Evolutionary conservation across 805 yeast genomes (phyloP), one percentile per base, ranked within the genome.

Genomic region (Wickerhamomyces pijperi): DNA sequence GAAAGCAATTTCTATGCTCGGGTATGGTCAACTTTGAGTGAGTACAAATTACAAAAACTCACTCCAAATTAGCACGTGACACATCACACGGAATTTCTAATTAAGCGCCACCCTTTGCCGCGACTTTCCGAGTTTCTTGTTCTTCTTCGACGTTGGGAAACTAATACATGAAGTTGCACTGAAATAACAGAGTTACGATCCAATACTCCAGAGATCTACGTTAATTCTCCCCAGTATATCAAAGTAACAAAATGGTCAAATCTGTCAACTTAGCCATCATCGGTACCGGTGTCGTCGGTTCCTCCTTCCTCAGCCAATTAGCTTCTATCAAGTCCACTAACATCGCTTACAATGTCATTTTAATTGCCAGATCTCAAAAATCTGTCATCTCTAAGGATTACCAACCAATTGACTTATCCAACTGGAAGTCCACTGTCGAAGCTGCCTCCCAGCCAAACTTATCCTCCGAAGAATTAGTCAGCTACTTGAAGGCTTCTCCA

Each of bases 211-310:
- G n/a, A n/a, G n/a, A n/a, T n/a, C n/a, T n/a, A n/a, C n/a, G n/a
- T n/a, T n/a, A n/a, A n/a, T n/a, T n/a, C n/a, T n/a, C n/a, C n/a
- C n/a, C n/a, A n/a, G n/a, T 21, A 21, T 21, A 28, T 28, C 6
- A 7, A 14, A 7, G 6, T 28, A 28, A 7, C 17, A 31, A 35
- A 39, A 74, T 73, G 78, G 52, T 65, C 39, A 71, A 67, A 49
- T 55, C 72, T 43, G 81, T 79, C 38, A 80, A 81, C 54, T 61
- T 82, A 48, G 88, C 87, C 28, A 69, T 82, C 50, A 74, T 82
- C 43, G 88, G 88, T 39, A 79, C 97, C 39, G 98, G 98, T 54
- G 92, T 90, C 38, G 97, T 92, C 45, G 98, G 98, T 43, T 72
- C 92, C 19, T 84, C 95, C 38, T 86, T 87, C 66, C 67, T 92